Evolutionary conservation across 352 stramenopile genomes (phyloP).

Genomic region (Phytophthora colocasiae): DNA sequence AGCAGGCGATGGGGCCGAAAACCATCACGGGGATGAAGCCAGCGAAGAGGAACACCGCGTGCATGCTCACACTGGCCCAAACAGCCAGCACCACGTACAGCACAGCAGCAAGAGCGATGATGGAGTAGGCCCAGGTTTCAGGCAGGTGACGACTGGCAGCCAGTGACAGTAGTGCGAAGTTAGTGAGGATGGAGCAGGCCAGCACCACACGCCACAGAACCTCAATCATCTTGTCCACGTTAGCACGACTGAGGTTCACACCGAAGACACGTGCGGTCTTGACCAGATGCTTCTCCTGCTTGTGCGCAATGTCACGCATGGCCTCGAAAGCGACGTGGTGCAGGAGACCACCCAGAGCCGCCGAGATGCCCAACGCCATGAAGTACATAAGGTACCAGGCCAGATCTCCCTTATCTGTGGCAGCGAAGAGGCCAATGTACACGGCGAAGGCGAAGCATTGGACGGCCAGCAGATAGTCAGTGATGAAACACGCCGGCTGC

Average conservation of each 20-base stretch:
- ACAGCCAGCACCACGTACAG: slow-evolving; percentile 77
- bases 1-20: slow-evolving; percentile 77
- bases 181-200: slow-evolving; percentile 82
- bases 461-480: slow-evolving; percentile 83
- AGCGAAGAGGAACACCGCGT: slow-evolving; percentile 82
- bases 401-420: slow-evolving; percentile 54
- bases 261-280: slow-evolving; percentile 81
- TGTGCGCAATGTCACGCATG: slow-evolving; percentile 71
- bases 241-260: slow-evolving; percentile 68
- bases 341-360: slow-evolving; percentile 75
- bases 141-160: slow-evolving; percentile 79
- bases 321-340: slow-evolving; percentile 87
- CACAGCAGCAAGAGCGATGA: slow-evolving; percentile 71
- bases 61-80: slow-evolving; percentile 87
- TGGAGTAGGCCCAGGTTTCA: slow-evolving; percentile 76
- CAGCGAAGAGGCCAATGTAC: slow-evolving; percentile 81
- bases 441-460: slow-evolving; percentile 86
- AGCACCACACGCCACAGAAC: slow-evolving; percentile 85
- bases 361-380: slow-evolving; percentile 81
- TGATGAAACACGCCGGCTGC: slow-evolving; percentile 89
- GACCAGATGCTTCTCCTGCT: slow-evolving; percentile 73
- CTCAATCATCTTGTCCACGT: slow-evolving; percentile 79
- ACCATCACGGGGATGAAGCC: slow-evolving; percentile 86
- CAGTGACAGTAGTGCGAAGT: slow-evolving; percentile 85
- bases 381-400: slow-evolving; percentile 91